phyloP scores from a whole-genome alignment of 768 basidiomycete species.

The Russula emetica region DNA sequence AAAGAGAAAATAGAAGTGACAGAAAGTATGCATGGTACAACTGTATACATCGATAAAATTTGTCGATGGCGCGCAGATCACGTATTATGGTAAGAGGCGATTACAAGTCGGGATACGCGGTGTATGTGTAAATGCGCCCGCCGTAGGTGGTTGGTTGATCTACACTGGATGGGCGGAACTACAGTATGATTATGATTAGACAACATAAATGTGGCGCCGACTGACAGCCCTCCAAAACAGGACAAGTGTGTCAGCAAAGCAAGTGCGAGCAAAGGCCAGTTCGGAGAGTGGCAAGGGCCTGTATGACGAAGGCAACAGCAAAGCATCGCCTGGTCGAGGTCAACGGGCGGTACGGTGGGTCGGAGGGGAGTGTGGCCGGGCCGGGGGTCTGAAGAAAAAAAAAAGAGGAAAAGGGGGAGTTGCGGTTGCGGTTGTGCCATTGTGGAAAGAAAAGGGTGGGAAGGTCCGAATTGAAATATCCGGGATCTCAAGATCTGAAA shows the following conservation, averaged over 20 bases:
- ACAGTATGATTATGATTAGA: too few species aligned
- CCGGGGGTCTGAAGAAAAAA: neutral
- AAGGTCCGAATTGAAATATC: too few species aligned
- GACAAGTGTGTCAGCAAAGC: neutral
- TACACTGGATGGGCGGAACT: neutral
- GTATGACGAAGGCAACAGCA: neutral
- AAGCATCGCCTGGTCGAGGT: neutral
- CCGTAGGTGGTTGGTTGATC: neutral
- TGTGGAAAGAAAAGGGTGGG: neutral
- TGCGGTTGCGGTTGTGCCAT: too few species aligned
- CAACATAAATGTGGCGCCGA: neutral
- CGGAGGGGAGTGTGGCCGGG: neutral
- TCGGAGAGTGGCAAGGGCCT: neutral
- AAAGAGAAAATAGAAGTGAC: neutral
- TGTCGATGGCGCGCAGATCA: constrained; percentile 18
- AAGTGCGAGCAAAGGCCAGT: neutral
- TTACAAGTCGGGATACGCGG: constrained; percentile 10
- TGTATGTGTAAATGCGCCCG: constrained; percentile 13
- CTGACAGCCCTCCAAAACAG: too few species aligned
- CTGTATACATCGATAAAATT: neutral
- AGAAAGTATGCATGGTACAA: neutral
- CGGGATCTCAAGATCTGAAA: constrained; percentile 4
- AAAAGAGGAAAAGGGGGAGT: neutral
- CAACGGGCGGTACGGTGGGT: neutral
- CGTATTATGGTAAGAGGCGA: neutral